Conservation (phyloP, 2,329 filamentous ascomycete genomes). For the Penicillium sp. region DNA sequence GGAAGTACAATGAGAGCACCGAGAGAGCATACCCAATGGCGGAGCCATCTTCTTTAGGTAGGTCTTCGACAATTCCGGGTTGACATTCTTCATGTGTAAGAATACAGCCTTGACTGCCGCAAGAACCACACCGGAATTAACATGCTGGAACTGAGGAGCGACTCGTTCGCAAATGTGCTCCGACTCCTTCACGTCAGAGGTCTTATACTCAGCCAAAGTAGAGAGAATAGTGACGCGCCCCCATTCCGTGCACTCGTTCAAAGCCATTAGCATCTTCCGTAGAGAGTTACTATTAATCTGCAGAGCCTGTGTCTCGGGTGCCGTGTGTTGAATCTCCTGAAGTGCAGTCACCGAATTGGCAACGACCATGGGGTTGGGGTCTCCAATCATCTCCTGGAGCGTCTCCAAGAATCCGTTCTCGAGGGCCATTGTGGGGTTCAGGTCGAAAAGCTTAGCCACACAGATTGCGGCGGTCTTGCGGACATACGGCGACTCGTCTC, state of each 20-base stretch:
- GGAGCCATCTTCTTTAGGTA: conserved; percentile 99
- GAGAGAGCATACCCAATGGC: conserved; percentile 67
- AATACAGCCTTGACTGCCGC: conserved; percentile 99
- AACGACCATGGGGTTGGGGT: conserved; percentile 98
- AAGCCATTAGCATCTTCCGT: conserved; percentile 92
- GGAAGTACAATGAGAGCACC: background rate
- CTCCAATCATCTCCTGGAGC: conserved; percentile 91
- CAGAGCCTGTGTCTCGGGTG: conserved; percentile 85
- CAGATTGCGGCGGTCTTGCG: conserved; percentile 97
- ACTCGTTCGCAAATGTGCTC: conserved; percentile 98
- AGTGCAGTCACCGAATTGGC: conserved; percentile 95
- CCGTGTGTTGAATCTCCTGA: conserved; percentile 83
- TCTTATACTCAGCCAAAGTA: conserved; percentile 83
- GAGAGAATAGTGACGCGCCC: conserved; percentile 89
- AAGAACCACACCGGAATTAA: conserved; percentile 93
- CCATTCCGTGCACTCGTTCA: conserved; percentile 99
- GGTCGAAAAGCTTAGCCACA: conserved; percentile 94
- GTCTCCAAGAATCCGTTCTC: conserved; percentile 96
- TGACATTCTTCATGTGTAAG: conserved; percentile 86
- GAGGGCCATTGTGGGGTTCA: conserved; percentile 87
- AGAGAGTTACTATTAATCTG: conserved; percentile 77
- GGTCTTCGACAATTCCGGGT: conserved; percentile 71
- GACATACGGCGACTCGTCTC: conserved; percentile 97
- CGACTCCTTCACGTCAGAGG: conserved; percentile 86
- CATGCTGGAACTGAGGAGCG: conserved; percentile 94